Evolutionary conservation across 2,329 filamentous ascomycete species (phyloP).

Genomic region (Colletotrichum euphorbiae): DNA sequence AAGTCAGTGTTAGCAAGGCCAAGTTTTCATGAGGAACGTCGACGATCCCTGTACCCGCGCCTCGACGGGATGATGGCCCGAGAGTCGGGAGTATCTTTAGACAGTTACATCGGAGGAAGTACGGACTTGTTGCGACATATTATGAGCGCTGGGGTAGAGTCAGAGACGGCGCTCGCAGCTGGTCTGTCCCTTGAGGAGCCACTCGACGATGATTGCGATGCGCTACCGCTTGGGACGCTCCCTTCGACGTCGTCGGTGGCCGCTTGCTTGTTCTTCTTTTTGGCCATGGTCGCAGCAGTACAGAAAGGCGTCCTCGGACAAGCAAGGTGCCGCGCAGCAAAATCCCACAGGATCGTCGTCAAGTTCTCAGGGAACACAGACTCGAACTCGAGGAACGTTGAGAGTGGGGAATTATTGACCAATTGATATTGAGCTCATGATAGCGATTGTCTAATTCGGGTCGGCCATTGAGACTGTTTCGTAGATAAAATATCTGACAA

Average conservation of each 20-base stretch:
- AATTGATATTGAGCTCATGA: slow-evolving; percentile 38
- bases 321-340: not conserved
- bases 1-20: slow-evolving; percentile 39
- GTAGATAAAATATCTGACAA: not conserved
- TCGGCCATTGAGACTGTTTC: slow-evolving; percentile 2
- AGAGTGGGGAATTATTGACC: slow-evolving; percentile 28
- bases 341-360: slow-evolving; percentile 20
- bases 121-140: slow-evolving; percentile 78
- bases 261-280: slow-evolving; percentile 59
- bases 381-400: slow-evolving; percentile 20
- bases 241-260: slow-evolving; percentile 45
- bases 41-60: not conserved
- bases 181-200: slow-evolving; percentile 40
- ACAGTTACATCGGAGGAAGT: slow-evolving; percentile 20
- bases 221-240: slow-evolving; percentile 32
- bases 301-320: not conserved
- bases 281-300: slow-evolving; percentile 53
- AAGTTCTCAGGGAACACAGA: slow-evolving; percentile 1
- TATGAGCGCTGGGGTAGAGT: slow-evolving; percentile 62
- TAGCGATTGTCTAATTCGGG: slow-evolving; percentile 24
- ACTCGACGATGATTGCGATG: slow-evolving; percentile 24
- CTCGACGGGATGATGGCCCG: not conserved
- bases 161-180: slow-evolving; percentile 45
- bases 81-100: not conserved
- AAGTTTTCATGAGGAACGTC: not conserved